A percentile compares a stretch with the other conserved stretches of the same genome.
phyloP scores from a whole-genome alignment of 164 flowering plant species.

The Platanus orientalis region DNA sequence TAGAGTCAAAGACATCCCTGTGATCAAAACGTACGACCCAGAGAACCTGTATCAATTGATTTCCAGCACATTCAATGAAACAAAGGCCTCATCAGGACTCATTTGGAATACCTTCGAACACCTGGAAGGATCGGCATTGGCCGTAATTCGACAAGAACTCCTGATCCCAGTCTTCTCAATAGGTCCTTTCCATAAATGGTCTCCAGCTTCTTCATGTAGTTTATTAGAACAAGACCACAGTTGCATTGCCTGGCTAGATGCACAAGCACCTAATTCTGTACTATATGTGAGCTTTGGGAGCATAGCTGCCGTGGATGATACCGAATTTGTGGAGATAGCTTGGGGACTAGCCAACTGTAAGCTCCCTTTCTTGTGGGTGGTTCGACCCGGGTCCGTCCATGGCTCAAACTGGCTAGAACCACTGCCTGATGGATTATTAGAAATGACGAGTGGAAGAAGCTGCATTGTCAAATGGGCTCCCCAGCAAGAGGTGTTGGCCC shows the following conservation, averaged over 20 bases:
- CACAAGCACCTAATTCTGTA: slow-evolving; percentile 30
- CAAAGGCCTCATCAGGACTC: slow-evolving; percentile 25
- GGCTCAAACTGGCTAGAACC: slow-evolving; percentile 11
- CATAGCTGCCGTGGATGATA: slow-evolving; percentile 20
- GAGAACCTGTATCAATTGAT: slow-evolving; percentile 6
- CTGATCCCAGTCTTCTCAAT: slow-evolving; percentile 25
- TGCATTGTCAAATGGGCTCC: too few relatives aligned
- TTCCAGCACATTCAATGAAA: slow-evolving; percentile 2
- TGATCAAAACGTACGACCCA: not conserved
- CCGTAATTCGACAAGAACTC: slow-evolving; percentile 5
- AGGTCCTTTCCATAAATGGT: slow-evolving; percentile 34
- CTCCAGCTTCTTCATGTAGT: slow-evolving; percentile 21
- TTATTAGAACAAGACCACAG: slow-evolving; percentile 23
- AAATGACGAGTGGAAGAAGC: slow-evolving; percentile 12
- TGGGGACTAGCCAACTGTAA: slow-evolving; percentile 36
- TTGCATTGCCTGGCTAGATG: slow-evolving; percentile 40
- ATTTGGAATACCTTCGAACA: slow-evolving; percentile 29
- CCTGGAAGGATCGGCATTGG: slow-evolving; percentile 18
- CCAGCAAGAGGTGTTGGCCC: too few relatives aligned
- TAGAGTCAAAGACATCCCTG: slow-evolving; percentile 35
- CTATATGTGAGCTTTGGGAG: slow-evolving; percentile 45
- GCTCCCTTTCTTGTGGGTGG: slow-evolving; percentile 43
- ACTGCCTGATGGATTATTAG: slow-evolving; percentile 20
- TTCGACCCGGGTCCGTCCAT: slow-evolving; percentile 26
- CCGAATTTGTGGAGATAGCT: slow-evolving; percentile 28